phyloP scores from a whole-genome alignment of 495 filamentous ascomycete species.

The Penicillium salamii region DNA sequence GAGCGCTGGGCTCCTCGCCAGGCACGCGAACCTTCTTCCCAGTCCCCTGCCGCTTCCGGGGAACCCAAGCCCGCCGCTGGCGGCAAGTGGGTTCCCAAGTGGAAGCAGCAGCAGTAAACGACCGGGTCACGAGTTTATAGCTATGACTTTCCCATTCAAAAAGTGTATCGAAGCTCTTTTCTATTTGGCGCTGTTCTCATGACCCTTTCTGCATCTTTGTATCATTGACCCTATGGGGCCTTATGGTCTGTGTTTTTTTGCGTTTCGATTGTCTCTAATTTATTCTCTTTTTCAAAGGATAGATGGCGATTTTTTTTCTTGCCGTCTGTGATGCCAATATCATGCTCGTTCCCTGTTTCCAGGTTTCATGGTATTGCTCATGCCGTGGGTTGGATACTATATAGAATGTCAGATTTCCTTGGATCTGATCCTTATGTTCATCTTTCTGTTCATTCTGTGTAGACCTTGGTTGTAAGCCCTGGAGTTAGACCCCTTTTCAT shows the following conservation, averaged over 20 bases:
- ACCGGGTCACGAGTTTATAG: constrained; percentile 7
- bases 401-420: constrained; percentile 8
- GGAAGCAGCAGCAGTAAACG: constrained; percentile 44
- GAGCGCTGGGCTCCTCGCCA: constrained; percentile 28
- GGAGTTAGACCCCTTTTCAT: too few species aligned
- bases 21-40: constrained; percentile 14
- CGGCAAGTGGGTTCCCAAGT: constrained; percentile 44
- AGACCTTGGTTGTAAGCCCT: too few species aligned
- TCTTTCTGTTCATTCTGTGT: too few species aligned
- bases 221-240: constrained; percentile 24
- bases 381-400: constrained; percentile 16
- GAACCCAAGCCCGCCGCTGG: constrained; percentile 29
- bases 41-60: constrained; percentile 20
- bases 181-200: constrained; percentile 30
- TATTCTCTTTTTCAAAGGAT: constrained; percentile 13
- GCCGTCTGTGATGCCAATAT: constrained; percentile 26
- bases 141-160: constrained; percentile 16
- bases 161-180: constrained; percentile 28
- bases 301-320: constrained; percentile 8
- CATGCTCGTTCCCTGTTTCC: constrained; percentile 9
- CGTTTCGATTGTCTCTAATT: constrained; percentile 16
- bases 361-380: constrained; percentile 9
- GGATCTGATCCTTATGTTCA: neutral
- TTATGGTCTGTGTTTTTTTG: constrained; percentile 15
- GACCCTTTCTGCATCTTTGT: constrained; percentile 31